phyloP scores from a whole-genome alignment of 441 rosid species.

The Melastoma candidum region DNA sequence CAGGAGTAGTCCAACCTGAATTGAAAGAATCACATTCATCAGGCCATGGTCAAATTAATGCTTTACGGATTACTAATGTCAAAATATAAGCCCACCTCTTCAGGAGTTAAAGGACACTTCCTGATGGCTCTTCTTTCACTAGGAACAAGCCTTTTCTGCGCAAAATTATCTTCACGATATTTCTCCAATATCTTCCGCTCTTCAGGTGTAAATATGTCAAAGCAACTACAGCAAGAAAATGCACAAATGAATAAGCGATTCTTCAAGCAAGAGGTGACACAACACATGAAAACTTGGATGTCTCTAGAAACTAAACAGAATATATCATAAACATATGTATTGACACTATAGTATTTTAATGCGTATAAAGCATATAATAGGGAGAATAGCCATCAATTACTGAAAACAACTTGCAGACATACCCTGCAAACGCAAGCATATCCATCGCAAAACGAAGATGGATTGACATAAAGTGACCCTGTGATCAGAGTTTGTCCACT shows the following conservation, averaged over 20 bases:
- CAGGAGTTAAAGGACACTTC: constrained; percentile 93
- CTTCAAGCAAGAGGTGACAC: neutral
- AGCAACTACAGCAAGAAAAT: constrained; percentile 51
- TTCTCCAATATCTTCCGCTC: constrained; percentile 68
- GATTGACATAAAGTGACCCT: constrained; percentile 97
- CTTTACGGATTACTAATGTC: neutral
- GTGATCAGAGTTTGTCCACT: constrained; percentile 78
- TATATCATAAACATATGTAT: too few species aligned
- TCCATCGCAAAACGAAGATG: constrained; percentile 99
- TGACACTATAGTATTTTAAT: too few species aligned
- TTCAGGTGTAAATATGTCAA: constrained; percentile 65
- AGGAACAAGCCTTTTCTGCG: constrained; percentile 55
- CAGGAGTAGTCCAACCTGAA: constrained; percentile 87
- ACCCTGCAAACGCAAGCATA: constrained; percentile 99
- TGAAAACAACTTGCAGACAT: constrained; percentile 17
- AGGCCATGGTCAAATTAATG: too few species aligned
- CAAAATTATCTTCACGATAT: constrained; percentile 80
- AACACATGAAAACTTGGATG: too few species aligned
- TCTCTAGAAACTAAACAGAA: too few species aligned
- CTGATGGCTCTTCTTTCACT: constrained; percentile 90
- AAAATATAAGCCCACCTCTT: constrained; percentile 54
- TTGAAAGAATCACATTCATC: constrained; percentile 6
- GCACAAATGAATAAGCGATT: neutral
- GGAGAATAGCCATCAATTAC: too few species aligned
- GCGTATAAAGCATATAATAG: too few species aligned